Evolutionary conservation across 139 green algal species (phyloP).

Genomic region (Tetradesmus lagerheimii): DNA sequence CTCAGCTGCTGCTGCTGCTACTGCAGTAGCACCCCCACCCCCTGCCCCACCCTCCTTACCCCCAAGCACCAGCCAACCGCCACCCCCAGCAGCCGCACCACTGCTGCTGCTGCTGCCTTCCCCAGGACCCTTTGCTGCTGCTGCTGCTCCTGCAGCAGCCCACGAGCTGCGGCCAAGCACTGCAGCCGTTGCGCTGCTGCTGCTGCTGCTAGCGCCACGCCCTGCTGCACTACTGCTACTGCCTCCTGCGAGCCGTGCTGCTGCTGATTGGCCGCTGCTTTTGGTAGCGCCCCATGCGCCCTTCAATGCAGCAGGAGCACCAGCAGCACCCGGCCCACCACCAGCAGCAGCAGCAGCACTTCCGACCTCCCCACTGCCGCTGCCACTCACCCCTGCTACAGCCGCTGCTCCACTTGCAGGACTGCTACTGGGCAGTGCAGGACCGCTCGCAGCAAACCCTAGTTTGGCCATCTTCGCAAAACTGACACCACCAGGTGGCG

Average conservation of each 20-base stretch:
- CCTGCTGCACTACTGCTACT: slow-evolving; percentile 1
- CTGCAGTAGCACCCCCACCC: not conserved
- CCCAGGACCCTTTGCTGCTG: not conserved
- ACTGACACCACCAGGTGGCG: slow-evolving; percentile 57
- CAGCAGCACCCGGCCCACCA: not conserved
- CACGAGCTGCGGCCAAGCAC: slow-evolving; percentile 3
- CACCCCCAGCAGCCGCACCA: not conserved
- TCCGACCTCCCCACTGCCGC: not conserved
- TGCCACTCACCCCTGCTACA: not conserved
- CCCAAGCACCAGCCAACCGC: slow-evolving; percentile 33
- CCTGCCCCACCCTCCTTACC: not conserved
- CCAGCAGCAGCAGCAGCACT: slow-evolving; percentile 2
- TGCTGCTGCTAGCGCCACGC: slow-evolving; percentile 23
- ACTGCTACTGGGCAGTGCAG: slow-evolving; percentile 54
- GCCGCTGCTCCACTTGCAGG: not conserved
- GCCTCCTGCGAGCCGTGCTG: slow-evolving; percentile 21
- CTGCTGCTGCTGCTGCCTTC: slow-evolving; percentile 8
- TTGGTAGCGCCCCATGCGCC: slow-evolving; percentile 40
- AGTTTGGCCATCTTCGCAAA: slow-evolving; percentile 80
- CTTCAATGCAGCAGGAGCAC: slow-evolving; percentile 12
- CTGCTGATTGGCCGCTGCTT: slow-evolving; percentile 10
- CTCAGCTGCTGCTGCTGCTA: not conserved
- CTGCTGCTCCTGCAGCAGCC: slow-evolving; percentile 7
- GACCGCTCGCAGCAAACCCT: slow-evolving; percentile 82
- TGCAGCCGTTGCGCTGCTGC: not conserved